Evolutionary conservation across 2,329 filamentous ascomycete species (phyloP), one percentile per base, ranked within the genome.

Genomic region (Clonostachys rosea): DNA sequence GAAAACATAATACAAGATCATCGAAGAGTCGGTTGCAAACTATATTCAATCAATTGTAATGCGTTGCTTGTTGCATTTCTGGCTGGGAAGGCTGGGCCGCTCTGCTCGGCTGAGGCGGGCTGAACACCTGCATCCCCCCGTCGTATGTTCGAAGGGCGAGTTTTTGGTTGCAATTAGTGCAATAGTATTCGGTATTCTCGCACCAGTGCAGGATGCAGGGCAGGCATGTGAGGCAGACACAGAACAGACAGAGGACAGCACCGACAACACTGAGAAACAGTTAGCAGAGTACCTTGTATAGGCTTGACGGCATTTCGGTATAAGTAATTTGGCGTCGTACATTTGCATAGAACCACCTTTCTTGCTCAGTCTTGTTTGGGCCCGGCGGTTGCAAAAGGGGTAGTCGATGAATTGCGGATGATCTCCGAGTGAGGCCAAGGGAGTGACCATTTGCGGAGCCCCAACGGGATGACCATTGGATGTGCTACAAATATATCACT

Each of bases 41-140:
- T 30, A 9, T 30, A 30, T 30, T 5, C 9, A 9, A 30, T 30
- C 9, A 30, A 30, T 30, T 30, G 24, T 30, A 30, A 9, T 30
- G 24, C 24, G 24, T 30, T 10, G 24, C 24, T 30, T 30, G 24
- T 30, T 30, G 24, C 24, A 30, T 30, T 30, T 30, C 24, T 30
- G 24, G 24, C 24, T 30, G 24, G 9, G 24, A 9, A 9, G 24
- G 24, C 24, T 30, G 24, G 9, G 24, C 9, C 24, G 24, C 24
- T 30, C 24, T 30, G 24, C 24, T 30, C 9, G 24, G 24, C 24
- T 30, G 24, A 30, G 24, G 0, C 90, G 36, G 36, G 17, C 36
- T 18, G 36, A 39, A 39, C 3, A 18, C 17, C 36, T 39, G 36
- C 36, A 39, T 8, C 12, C 3, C 14, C 36, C 36, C 36, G 17